A percentile compares a stretch with the other conserved stretches of the same genome.
Conservation (phyloP, 176 grass and related monocot genomes). For the Aegilops umbellulata region DNA sequence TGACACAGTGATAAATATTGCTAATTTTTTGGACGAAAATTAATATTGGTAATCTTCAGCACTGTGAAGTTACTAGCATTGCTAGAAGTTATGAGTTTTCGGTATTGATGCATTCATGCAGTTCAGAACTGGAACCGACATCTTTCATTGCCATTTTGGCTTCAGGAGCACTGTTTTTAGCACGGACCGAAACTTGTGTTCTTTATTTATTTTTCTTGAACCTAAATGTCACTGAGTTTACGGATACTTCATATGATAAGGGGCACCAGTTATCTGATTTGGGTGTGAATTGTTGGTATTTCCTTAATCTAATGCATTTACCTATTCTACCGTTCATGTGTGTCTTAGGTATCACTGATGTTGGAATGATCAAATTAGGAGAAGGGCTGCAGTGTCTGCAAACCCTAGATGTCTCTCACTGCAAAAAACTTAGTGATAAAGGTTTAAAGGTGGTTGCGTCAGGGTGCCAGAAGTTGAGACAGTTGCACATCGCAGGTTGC, state of each 20-base stretch:
- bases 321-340: not conserved
- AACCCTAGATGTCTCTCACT: slow-evolving; percentile 75
- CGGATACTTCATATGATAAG: not conserved
- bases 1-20: not conserved
- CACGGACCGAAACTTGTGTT: not conserved
- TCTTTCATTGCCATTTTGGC: not conserved
- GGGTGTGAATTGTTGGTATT: not conserved
- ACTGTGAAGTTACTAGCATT: not conserved
- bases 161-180: not conserved
- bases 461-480: slow-evolving; percentile 63
- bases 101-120: slow-evolving; percentile 1
- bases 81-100: not conserved
- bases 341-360: slow-evolving; percentile 63
- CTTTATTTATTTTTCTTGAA: not conserved
- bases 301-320: not conserved
- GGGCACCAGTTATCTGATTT: not conserved
- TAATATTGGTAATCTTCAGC: not conserved
- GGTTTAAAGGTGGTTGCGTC: slow-evolving; percentile 53
- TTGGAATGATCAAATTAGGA: slow-evolving; percentile 62
- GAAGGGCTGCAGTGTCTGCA: slow-evolving; percentile 49
- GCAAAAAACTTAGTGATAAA: slow-evolving; percentile 80
- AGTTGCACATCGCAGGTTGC: slow-evolving; percentile 47
- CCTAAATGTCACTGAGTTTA: not conserved
- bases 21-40: not conserved
- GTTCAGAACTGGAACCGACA: not conserved